Evolutionary conservation across 192 early-diverging fungal species (phyloP).

Genomic region (Phlyctochytrium bullatum): DNA sequence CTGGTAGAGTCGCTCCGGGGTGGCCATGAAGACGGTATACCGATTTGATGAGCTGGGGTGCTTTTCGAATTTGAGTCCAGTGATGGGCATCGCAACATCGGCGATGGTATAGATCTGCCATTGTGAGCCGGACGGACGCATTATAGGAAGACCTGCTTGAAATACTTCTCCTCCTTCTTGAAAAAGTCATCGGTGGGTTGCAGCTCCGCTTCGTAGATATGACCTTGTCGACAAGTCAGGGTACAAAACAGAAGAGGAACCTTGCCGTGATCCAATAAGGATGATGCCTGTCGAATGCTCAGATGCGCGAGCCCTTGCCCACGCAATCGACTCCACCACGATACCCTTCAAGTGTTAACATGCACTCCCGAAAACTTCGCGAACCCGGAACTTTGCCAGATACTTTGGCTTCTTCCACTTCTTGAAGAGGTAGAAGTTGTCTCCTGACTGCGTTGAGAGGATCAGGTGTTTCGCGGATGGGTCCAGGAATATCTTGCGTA

Average conservation of each 20-base stretch:
- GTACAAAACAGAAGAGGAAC: too few relatives aligned
- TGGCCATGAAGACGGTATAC: slow-evolving; percentile 78
- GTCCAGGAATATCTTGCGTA: slow-evolving; percentile 80
- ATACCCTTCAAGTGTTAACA: slow-evolving; percentile 56
- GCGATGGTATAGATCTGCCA: slow-evolving; percentile 68
- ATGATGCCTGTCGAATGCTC: slow-evolving; percentile 75
- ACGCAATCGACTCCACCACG: slow-evolving; percentile 84
- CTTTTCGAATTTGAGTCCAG: slow-evolving; percentile 78
- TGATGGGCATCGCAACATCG: slow-evolving; percentile 65
- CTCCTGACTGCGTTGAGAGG: slow-evolving; percentile 82
- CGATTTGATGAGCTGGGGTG: slow-evolving; percentile 71
- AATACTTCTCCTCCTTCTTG: slow-evolving; percentile 76
- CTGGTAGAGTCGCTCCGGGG: slow-evolving; percentile 87
- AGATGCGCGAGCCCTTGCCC: slow-evolving; percentile 66
- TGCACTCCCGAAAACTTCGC: too few relatives aligned
- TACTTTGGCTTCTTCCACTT: slow-evolving; percentile 82
- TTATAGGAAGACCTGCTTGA: slow-evolving; percentile 53
- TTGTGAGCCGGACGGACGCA: not conserved
- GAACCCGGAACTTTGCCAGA: slow-evolving; percentile 75
- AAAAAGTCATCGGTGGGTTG: slow-evolving; percentile 82
- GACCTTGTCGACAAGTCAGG: slow-evolving; percentile 69
- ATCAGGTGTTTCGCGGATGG: slow-evolving; percentile 87
- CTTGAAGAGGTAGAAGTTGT: slow-evolving; percentile 86
- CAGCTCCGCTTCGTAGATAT: slow-evolving; percentile 88
- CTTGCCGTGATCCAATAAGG: slow-evolving; percentile 73